Conservation (phyloP, 2,329 filamentous ascomycete genomes). For the Penicillium sp. region DNA sequence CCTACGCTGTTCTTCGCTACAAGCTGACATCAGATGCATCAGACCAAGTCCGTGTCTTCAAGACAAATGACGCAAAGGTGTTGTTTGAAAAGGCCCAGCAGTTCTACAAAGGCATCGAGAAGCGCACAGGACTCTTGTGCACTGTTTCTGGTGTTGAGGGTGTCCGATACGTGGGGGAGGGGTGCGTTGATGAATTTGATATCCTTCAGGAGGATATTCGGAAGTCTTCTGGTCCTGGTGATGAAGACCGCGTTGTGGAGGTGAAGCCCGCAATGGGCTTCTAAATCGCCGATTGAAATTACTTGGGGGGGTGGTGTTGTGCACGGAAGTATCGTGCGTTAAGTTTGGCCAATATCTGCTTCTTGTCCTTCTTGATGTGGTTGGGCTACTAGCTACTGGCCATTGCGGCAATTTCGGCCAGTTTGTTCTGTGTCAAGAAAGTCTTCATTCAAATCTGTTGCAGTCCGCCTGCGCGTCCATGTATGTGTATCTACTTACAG, state of each 20-base stretch:
- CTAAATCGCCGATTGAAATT: background rate
- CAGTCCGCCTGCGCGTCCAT: background rate
- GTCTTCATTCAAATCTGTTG: background rate
- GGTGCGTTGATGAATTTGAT: constrained; percentile 20
- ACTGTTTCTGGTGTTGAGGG: constrained; percentile 1
- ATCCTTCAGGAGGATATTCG: constrained; percentile 18
- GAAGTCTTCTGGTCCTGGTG: background rate
- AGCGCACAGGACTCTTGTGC: constrained; percentile 10
- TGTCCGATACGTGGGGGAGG: constrained; percentile 20
- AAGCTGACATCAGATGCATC: constrained; percentile 17
- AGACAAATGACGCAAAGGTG: constrained; percentile 9
- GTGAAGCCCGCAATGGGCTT: background rate
- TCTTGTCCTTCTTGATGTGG: background rate
- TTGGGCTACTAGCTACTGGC: background rate
- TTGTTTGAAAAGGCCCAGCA: constrained; percentile 21
- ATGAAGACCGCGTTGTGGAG: background rate
- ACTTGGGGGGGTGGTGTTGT: background rate
- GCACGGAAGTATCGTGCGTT: background rate
- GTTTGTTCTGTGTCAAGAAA: background rate
- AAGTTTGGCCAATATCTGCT: background rate
- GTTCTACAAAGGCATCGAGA: constrained; percentile 17
- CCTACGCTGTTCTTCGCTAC: constrained; percentile 6
- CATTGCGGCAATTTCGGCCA: background rate
- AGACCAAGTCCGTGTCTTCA: constrained; percentile 14
- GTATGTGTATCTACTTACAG: background rate